A percentile compares a stretch with the other conserved stretches of the same genome.
These are phyloP conservation scores for Boletus coccyginus DNA, from an alignment of 768 basidiomycete genomes.

Conservation along the genomic window DNA sequence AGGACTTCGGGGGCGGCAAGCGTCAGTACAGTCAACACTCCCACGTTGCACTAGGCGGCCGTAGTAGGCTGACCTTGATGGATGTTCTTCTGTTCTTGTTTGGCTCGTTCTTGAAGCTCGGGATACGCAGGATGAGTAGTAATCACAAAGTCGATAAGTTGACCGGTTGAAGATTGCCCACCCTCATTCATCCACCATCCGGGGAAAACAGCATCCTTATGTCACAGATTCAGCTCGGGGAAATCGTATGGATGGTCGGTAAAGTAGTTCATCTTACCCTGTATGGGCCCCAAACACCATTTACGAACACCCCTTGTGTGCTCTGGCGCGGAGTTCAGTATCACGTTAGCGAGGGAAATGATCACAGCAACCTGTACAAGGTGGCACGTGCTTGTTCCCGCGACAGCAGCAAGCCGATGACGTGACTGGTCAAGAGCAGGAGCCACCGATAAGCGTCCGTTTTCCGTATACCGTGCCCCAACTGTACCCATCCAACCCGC, in stretches of 20 bases:
- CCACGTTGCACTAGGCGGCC: neutral
- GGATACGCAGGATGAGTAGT: conserved; percentile 86
- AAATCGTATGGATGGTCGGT: neutral
- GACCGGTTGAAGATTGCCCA: conserved; percentile 96
- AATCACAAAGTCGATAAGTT: conserved; percentile 91
- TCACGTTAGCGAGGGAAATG: neutral
- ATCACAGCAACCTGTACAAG: conserved; percentile 67
- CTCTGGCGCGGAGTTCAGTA: conserved; percentile 46
- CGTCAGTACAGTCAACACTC: neutral
- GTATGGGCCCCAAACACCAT: conserved; percentile 92
- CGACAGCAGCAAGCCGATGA: conserved; percentile 85
- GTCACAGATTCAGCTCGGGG: conserved; percentile 1
- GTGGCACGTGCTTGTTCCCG: conserved; percentile 96
- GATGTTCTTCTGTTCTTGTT: conserved; percentile 56
- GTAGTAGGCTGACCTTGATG: conserved; percentile 43
- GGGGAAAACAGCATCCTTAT: conserved; percentile 80
- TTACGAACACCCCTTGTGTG: conserved; percentile 78
- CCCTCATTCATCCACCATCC: conserved; percentile 99
- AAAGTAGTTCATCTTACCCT: conserved; percentile 41
- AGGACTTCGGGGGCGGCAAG: conserved; percentile 48
- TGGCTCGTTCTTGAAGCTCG: conserved; percentile 61
- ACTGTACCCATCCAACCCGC: conserved; percentile 98
- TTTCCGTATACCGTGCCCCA: conserved; percentile 66
- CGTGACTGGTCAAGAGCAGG: conserved; percentile 74
- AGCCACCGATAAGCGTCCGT: conserved; percentile 48